A percentile compares a stretch with the other conserved stretches of the same genome.
These are phyloP conservation scores for Linum tenue DNA, from an alignment of 345 rosid genomes.

Conservation along the genomic window DNA sequence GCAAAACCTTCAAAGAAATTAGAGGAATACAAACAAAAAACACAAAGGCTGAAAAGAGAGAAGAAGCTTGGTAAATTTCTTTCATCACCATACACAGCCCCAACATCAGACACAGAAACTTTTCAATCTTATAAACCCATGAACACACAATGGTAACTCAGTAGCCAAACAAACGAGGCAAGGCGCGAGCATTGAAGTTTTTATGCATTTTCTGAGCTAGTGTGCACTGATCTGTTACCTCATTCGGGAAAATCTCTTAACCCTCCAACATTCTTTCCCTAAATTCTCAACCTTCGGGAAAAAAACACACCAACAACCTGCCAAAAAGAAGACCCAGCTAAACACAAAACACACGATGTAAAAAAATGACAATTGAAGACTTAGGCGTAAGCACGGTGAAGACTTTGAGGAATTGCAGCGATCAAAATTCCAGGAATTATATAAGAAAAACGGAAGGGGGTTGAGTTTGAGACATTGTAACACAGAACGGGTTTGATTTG, in stretches of 20 bases:
- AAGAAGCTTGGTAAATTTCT: too few species aligned
- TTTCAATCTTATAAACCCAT: too few species aligned
- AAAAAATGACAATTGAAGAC: too few species aligned
- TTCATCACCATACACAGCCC: too few species aligned
- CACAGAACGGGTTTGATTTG: not conserved
- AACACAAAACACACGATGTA: not conserved
- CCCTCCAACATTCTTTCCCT: not conserved
- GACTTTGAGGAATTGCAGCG: not conserved
- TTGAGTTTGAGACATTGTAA: not conserved
- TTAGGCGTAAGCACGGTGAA: too few species aligned
- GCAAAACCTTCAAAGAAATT: too few species aligned
- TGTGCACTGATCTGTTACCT: slow-evolving; percentile 5
- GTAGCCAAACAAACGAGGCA: slow-evolving; percentile 12
- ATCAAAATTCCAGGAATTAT: not conserved
- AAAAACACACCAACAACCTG: slow-evolving; percentile 5
- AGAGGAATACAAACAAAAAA: too few species aligned
- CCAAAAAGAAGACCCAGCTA: not conserved
- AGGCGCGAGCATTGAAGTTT: not conserved
- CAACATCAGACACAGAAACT: too few species aligned
- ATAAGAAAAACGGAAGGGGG: not conserved
- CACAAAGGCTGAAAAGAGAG: too few species aligned
- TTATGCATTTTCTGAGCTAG: too few species aligned
- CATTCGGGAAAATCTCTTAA: slow-evolving; percentile 4
- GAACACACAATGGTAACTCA: not conserved
- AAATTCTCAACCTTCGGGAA: not conserved